A percentile compares a stretch with the other conserved stretches of the same genome.
Evolutionary conservation across 371 early-diverging fungal genomes (phyloP).

Genomic region (Mucor lusitanicus): DNA sequence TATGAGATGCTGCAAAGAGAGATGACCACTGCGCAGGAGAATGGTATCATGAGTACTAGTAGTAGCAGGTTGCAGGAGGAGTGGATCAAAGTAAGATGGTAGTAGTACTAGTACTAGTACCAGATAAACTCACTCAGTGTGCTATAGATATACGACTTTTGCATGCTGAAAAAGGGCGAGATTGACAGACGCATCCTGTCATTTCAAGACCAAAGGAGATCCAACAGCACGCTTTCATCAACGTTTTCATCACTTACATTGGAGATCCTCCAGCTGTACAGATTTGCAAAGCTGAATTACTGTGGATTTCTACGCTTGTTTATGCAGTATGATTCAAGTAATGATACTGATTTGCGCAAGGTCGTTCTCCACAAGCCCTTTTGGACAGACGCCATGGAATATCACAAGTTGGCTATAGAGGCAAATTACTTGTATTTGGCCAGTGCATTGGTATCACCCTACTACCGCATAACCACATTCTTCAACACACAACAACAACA

Average conservation of each 20-base stretch:
- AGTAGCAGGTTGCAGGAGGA: slow-evolving; percentile 4
- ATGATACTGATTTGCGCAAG: background rate
- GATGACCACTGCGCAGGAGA: background rate
- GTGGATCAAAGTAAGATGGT: slow-evolving; percentile 13
- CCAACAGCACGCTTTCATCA: background rate
- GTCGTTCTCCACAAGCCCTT: background rate
- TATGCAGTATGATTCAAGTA: slow-evolving; percentile 5
- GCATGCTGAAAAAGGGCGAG: slow-evolving; percentile 16
- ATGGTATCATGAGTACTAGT: background rate
- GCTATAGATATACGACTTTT: slow-evolving; percentile 19
- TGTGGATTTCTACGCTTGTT: slow-evolving; percentile 15
- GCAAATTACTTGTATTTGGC: background rate
- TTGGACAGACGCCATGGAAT: slow-evolving; percentile 3
- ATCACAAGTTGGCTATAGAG: background rate
- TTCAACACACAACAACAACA: background rate
- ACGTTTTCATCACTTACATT: background rate
- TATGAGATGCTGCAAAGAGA: background rate
- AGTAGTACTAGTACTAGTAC: too few species aligned
- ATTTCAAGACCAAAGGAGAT: background rate
- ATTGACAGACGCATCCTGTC: slow-evolving; percentile 17
- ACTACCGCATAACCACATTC: background rate
- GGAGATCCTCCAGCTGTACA: slow-evolving; percentile 20
- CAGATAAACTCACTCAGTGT: too few species aligned
- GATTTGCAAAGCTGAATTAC: slow-evolving; percentile 21
- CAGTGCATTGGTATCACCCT: background rate